A percentile compares a stretch with the other conserved stretches of the same genome.
Evolutionary conservation across 352 stramenopile species (phyloP).

Genomic region (Blastocystis sp.): DNA sequence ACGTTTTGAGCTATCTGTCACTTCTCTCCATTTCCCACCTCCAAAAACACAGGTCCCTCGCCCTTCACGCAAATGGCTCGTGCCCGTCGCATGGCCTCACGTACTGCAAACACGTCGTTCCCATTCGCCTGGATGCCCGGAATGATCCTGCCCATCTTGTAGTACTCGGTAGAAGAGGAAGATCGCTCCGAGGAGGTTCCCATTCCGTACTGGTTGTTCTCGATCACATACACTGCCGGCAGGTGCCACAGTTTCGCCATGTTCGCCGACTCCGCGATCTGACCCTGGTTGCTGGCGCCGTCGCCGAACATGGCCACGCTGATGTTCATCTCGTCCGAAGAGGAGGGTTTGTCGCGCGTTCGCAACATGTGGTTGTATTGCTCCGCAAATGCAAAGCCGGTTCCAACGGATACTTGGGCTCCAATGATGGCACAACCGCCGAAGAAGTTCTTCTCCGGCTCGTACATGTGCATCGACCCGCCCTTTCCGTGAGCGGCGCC

Average conservation of each 20-base stretch:
- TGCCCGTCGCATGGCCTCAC: slow-evolving; percentile 86
- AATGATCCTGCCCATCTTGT: slow-evolving; percentile 98
- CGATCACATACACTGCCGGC: slow-evolving; percentile 97
- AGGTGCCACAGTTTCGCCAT: slow-evolving; percentile 95
- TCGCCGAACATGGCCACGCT: slow-evolving; percentile 95
- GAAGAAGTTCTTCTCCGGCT: slow-evolving; percentile 93
- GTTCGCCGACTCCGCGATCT: slow-evolving; percentile 84
- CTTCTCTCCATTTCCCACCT: slow-evolving; percentile 62
- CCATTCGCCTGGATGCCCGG: slow-evolving; percentile 95
- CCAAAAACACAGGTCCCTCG: slow-evolving; percentile 96
- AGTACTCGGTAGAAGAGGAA: slow-evolving; percentile 92
- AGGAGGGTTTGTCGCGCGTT: slow-evolving; percentile 70
- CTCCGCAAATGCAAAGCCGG: slow-evolving; percentile 90
- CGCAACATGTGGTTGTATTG: slow-evolving; percentile 88
- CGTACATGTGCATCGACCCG: slow-evolving; percentile 99
- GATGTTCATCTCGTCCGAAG: slow-evolving; percentile 65
- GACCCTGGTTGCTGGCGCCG: slow-evolving; percentile 95
- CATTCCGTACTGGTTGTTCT: slow-evolving; percentile 99
- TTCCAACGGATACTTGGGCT: slow-evolving; percentile 90
- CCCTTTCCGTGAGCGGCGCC: slow-evolving; percentile 86
- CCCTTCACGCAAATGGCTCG: slow-evolving; percentile 86
- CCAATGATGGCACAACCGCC: slow-evolving; percentile 93
- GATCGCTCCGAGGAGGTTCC: slow-evolving; percentile 91
- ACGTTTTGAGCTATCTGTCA: slow-evolving; percentile 83
- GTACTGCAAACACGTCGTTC: slow-evolving; percentile 92